Evolutionary conservation across 257 asterid species (phyloP), one percentile per base, ranked within the genome.

Genomic region (Linaria vulgaris): DNA sequence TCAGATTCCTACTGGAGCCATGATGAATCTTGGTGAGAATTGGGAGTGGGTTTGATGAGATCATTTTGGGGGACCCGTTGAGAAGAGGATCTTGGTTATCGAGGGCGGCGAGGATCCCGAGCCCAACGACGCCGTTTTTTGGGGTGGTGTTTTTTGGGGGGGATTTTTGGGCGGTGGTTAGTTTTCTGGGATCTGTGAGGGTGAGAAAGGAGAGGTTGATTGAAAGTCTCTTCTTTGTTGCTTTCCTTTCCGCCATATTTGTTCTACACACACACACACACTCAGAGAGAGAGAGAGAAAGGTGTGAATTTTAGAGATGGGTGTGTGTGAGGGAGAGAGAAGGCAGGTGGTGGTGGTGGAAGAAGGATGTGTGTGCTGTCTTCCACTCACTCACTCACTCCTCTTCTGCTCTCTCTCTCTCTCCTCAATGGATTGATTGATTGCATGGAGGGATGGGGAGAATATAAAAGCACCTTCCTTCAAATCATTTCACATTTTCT

Each of bases 101-200:
- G 21, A 83, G 64, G 48, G 95, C 88, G 5, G 95, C 95, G 21
- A 89, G 79, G 69, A 89, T 84, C 56, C 94, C 94, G 12, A 89
- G 89, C 39, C 96, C 96, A 44, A 84, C 95, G 66, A 78, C 95
- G 24, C 94, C 96, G 71, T 80, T 81, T 54, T n/a, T n/a, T n/a
- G n/a, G 85, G 84, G 58, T 70, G 87, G 59, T 70, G 87, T 65
- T 82, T 24, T 54, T 74, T 59, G 58, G 80, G 64, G 80, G 77
- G 49, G 87, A 76, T 77, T 78, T 85, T 30, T 50, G 64, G 15
- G 64, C 66, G 34, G 51, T 69, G 60, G 17, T 59, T 34, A 67
- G 72, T 14, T 69, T 77, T n/a, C 57, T 57, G 66, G 73, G 62
- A 49, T 85, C 88, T 50, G 77, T 41, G 58, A 70, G 76, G 59